Conservation (phyloP, 139 green algal genomes). For the Gonium pectorale region DNA sequence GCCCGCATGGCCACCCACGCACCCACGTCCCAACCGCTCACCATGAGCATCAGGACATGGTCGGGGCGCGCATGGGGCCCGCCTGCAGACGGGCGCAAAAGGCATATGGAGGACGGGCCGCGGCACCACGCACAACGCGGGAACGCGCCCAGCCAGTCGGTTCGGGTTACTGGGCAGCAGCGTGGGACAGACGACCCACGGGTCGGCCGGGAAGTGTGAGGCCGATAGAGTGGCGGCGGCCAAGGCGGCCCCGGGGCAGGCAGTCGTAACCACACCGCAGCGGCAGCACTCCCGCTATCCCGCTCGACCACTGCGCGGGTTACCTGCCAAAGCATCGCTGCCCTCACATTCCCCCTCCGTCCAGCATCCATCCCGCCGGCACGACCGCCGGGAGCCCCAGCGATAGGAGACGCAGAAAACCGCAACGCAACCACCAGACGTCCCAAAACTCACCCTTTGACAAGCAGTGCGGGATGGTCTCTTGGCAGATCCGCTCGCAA, state of each 20-base stretch:
- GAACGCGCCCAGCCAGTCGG: too few species aligned
- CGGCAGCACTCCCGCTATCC: too few species aligned
- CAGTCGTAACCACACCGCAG: neutral
- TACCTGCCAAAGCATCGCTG: too few species aligned
- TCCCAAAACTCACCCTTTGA: neutral
- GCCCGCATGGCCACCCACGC: neutral
- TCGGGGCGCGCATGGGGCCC: neutral
- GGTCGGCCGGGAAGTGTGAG: too few species aligned
- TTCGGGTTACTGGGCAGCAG: neutral
- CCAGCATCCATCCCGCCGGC: neutral
- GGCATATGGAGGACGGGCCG: neutral
- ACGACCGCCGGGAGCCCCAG: too few species aligned
- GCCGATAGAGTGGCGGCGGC: too few species aligned
- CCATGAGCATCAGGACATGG: constrained; percentile 17
- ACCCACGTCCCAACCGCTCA: neutral
- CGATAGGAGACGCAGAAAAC: too few species aligned
- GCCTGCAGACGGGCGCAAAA: neutral
- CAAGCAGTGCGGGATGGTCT: constrained; percentile 32
- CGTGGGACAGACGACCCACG: neutral
- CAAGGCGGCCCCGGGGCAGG: neutral
- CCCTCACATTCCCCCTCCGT: neutral
- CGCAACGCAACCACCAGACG: neutral
- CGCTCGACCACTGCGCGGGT: too few species aligned
- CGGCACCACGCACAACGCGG: too few species aligned
- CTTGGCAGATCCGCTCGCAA: constrained; percentile 11